Percentiles rank a stretch among this genome's conserved stretches.
phyloP scores from a whole-genome alignment of 768 basidiomycete genomes.

The Leccinum subgranulosum region DNA sequence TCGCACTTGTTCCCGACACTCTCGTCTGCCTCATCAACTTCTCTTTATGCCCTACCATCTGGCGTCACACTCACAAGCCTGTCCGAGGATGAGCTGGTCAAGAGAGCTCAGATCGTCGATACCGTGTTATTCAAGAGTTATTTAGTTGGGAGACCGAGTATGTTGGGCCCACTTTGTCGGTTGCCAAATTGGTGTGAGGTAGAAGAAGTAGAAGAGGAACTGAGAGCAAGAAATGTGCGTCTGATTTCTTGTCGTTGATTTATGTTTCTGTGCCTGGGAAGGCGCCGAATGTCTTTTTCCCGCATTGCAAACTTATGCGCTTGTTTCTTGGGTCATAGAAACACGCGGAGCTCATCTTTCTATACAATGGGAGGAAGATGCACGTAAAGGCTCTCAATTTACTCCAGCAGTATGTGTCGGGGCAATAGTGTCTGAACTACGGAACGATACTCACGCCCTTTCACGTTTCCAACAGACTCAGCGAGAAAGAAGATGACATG shows the following conservation, averaged over 20 bases:
- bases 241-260: background rate
- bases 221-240: slow-evolving; percentile 73
- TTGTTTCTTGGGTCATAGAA: slow-evolving; percentile 49
- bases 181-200: slow-evolving; percentile 98
- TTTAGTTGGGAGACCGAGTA: slow-evolving; percentile 71
- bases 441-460: background rate
- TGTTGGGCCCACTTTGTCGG: slow-evolving; percentile 85
- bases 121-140: slow-evolving; percentile 95
- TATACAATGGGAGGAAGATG: slow-evolving; percentile 96
- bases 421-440: background rate
- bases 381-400: slow-evolving; percentile 83
- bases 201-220: slow-evolving; percentile 84
- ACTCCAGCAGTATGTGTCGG: slow-evolving; percentile 68
- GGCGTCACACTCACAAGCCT: slow-evolving; percentile 68
- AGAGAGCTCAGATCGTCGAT: slow-evolving; percentile 91
- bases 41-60: slow-evolving; percentile 72
- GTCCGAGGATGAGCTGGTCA: slow-evolving; percentile 79
- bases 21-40: slow-evolving; percentile 67
- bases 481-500: slow-evolving; percentile 71
- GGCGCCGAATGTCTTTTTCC: background rate
- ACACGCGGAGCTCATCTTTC: slow-evolving; percentile 83
- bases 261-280: background rate
- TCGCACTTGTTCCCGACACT: slow-evolving; percentile 67
- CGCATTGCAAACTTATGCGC: background rate
- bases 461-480: slow-evolving; percentile 50